phyloP scores from a whole-genome alignment of 2,329 filamentous ascomycete genomes.

The Ambrosiella cleistominuta region DNA sequence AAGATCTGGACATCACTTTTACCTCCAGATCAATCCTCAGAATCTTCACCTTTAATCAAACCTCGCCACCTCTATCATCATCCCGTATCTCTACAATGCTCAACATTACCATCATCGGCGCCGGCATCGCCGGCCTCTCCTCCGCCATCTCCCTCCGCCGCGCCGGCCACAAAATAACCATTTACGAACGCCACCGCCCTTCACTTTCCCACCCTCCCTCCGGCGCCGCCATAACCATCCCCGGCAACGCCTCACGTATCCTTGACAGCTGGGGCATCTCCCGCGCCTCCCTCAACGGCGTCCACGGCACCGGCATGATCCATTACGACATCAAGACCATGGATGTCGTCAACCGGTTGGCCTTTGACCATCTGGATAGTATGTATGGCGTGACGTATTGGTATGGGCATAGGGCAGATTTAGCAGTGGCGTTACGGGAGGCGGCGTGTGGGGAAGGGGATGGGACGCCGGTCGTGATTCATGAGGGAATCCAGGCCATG shows the following conservation, averaged over 20 bases:
- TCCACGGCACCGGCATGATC: conserved; percentile 15
- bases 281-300: conserved; percentile 17
- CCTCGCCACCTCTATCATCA: not conserved
- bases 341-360: conserved; percentile 11
- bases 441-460: conserved; percentile 19
- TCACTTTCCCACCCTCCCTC: conserved; percentile 20
- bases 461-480: conserved; percentile 15
- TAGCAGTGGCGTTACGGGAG: conserved; percentile 22
- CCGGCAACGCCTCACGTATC: conserved; percentile 22
- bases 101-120: conserved; percentile 20
- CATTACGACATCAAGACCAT: conserved; percentile 17
- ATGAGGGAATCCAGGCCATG: not conserved
- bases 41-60: not conserved
- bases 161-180: conserved; percentile 19
- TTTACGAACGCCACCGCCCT: conserved; percentile 23
- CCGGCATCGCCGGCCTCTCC: conserved; percentile 22
- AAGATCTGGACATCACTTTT: too few relatives aligned
- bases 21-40: too few relatives aligned
- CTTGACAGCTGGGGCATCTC: conserved; percentile 23
- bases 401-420: conserved; percentile 24
- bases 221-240: conserved; percentile 23
- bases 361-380: conserved; percentile 11
- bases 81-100: conserved; percentile 12
- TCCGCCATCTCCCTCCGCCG: conserved; percentile 21
- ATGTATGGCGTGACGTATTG: conserved; percentile 20